These are phyloP conservation scores for Cystobasidium sp. DNA, from an alignment of 1,284 basidiomycete species.

Conservation along the genomic window DNA sequence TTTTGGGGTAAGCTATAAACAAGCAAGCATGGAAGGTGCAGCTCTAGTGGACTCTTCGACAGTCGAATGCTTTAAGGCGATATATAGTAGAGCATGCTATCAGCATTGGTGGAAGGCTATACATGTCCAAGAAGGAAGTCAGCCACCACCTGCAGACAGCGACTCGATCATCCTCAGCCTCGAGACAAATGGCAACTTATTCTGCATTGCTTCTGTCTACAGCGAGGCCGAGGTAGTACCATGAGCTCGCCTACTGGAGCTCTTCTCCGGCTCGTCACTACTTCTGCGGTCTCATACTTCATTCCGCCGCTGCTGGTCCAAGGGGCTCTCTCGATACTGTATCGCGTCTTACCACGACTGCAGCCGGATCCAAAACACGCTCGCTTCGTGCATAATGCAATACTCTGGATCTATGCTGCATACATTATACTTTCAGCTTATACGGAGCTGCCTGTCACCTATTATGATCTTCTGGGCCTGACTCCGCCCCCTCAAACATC, in stretches of 20 bases:
- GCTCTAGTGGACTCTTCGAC: too few relatives aligned
- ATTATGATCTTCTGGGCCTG: constrained; percentile 31
- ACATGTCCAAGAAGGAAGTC: not conserved
- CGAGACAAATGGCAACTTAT: not conserved
- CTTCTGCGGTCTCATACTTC: constrained; percentile 36
- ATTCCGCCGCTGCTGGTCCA: constrained; percentile 34
- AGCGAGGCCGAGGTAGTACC: not conserved
- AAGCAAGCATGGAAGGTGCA: too few relatives aligned
- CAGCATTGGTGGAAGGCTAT: not conserved
- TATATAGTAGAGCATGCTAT: too few relatives aligned
- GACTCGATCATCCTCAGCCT: constrained; percentile 2
- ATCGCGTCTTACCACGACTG: constrained; percentile 11
- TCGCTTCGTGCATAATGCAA: constrained; percentile 17
- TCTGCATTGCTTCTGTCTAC: not conserved
- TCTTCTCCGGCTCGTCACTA: constrained; percentile 10
- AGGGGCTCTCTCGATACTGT: constrained; percentile 9
- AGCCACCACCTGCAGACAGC: not conserved
- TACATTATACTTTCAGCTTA: constrained; percentile 32
- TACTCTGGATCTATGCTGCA: constrained; percentile 24
- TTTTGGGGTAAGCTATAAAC: too few relatives aligned
- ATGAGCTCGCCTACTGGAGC: constrained; percentile 24
- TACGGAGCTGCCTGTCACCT: constrained; percentile 13
- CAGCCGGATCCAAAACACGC: constrained; percentile 21
- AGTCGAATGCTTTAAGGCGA: too few relatives aligned
- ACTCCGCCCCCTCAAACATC: not conserved